Base-by-base conservation (phyloP, 1,284 basidiomycete species). In the Leccinum fallax region DNA sequence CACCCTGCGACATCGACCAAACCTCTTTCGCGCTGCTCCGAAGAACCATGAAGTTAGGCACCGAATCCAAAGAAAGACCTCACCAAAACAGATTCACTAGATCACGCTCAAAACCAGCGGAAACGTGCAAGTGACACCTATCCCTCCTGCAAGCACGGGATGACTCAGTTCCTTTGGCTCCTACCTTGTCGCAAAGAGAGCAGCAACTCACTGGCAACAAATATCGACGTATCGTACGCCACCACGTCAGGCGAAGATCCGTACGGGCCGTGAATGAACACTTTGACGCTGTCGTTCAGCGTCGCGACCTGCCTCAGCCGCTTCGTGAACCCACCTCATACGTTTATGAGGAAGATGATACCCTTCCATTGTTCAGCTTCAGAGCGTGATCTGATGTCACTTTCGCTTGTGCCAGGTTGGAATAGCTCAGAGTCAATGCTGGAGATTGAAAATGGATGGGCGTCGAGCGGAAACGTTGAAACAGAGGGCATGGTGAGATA, bases 391-490 rank as follows among this genome's bases (percentile, higher is more conserved):
- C 28, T 43, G 15, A 16, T 2, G 28, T 52, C 48, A 16, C 15
- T 24, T 5, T 60, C 11, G 5, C 28, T 38, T 10, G 16, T 5
- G 1, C 16, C 26, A 26, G 58, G 55, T 0, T 49, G 60, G 61
- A 66, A 68, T 3, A 65, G 24, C 6, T 68, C n/a, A 48, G 72
- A 67, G 52, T 81, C 79, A 24, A 82, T 67, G 57, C 74, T 84
- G 24, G 80, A 78, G 56, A 86, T 84, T 2, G 85, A 84, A 71
- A 86, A 85, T 0, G 85, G 84, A 63, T 85, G 85, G 6, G 82
- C 72, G 69, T 85, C 85, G 38, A 80, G 77, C 4, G 79, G 78
- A 24, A 81, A 68, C 0, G 40, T 60, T 5, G 81, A 79, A 3
- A 84, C 77, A 1, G 74, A 71, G 4, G 80, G 81, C 65, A 84